Percentiles rank a stretch among this genome's conserved stretches.
Evolutionary conservation across 1,139 yeast genomes (phyloP).

Genomic region (Candida sanyaensis): DNA sequence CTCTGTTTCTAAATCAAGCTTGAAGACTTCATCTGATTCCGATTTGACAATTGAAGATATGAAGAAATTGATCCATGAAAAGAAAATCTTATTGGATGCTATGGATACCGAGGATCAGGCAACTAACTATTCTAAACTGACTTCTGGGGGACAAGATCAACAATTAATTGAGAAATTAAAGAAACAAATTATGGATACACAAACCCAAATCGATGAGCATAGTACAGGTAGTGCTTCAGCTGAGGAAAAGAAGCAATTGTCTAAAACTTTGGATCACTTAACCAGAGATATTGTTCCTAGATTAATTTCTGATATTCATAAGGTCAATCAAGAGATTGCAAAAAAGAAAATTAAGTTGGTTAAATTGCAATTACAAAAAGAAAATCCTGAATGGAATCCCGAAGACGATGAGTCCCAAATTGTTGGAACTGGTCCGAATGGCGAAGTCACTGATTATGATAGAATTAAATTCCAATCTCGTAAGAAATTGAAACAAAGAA

Average conservation of each 20-base stretch:
- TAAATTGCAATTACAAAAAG: slow-evolving; percentile 53
- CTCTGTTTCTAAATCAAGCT: slow-evolving; percentile 17
- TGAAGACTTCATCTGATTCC: slow-evolving; percentile 26
- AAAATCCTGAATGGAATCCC: slow-evolving; percentile 61
- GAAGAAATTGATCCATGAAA: slow-evolving; percentile 66
- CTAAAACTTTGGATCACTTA: slow-evolving; percentile 52
- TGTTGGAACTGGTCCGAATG: slow-evolving; percentile 83
- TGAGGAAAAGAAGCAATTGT: slow-evolving; percentile 43
- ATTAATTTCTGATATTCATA: slow-evolving; percentile 60
- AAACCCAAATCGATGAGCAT: slow-evolving; percentile 42
- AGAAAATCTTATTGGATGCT: slow-evolving; percentile 69
- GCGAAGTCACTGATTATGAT: slow-evolving; percentile 80
- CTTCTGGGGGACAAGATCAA: not conserved
- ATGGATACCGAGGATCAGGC: slow-evolving; percentile 69
- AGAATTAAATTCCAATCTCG: slow-evolving; percentile 76
- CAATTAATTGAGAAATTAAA: slow-evolving; percentile 67
- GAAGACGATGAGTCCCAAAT: slow-evolving; percentile 53
- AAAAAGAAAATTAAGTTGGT: slow-evolving; percentile 64
- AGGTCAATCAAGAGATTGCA: slow-evolving; percentile 70
- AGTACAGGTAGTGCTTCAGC: slow-evolving; percentile 33
- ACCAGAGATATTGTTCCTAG: slow-evolving; percentile 68
- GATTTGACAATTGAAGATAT: slow-evolving; percentile 50
- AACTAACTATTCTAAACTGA: slow-evolving; percentile 1
- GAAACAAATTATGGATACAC: slow-evolving; percentile 57
- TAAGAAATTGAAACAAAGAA: slow-evolving; percentile 75